These are phyloP conservation scores for Glarea lozoyensis DNA, from an alignment of 495 filamentous ascomycete species.

Conservation along the genomic window DNA sequence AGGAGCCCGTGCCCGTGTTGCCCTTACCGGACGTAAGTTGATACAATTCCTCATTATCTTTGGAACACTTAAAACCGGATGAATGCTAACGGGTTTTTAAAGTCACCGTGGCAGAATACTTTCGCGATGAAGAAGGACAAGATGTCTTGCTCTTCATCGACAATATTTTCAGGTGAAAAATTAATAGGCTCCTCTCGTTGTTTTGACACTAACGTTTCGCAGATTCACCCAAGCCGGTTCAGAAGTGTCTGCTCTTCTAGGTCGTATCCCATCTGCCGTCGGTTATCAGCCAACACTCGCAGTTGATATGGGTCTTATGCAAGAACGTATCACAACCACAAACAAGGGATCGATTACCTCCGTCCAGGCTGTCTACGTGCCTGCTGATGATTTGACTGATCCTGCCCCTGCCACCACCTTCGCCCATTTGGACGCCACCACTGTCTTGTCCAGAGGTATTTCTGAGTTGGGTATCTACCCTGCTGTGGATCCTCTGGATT, in stretches of 20 bases:
- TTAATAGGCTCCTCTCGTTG: slow-evolving; percentile 62
- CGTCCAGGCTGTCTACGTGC: slow-evolving; percentile 99
- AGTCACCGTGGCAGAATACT: slow-evolving; percentile 91
- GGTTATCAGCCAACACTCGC: slow-evolving; percentile 99
- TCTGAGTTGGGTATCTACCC: slow-evolving; percentile 99
- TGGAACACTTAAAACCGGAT: too few species aligned
- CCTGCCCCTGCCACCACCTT: slow-evolving; percentile 99
- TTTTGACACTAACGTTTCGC: slow-evolving; percentile 99
- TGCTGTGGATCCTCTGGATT: slow-evolving; percentile 98
- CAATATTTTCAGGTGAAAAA: slow-evolving; percentile 3
- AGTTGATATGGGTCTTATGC: slow-evolving; percentile 99
- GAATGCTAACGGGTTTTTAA: slow-evolving; percentile 4
- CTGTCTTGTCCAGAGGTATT: slow-evolving; percentile 99
- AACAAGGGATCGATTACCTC: slow-evolving; percentile 99
- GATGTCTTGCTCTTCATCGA: slow-evolving; percentile 47
- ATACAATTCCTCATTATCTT: too few species aligned
- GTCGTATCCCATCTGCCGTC: slow-evolving; percentile 99
- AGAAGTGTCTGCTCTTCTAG: slow-evolving; percentile 97
- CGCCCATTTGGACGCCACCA: slow-evolving; percentile 99
- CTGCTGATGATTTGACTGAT: slow-evolving; percentile 99
- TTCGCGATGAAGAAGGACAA: slow-evolving; percentile 96
- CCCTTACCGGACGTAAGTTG: slow-evolving; percentile 64
- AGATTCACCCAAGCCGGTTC: slow-evolving; percentile 99
- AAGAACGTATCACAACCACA: slow-evolving; percentile 99
- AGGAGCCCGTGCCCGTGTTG: slow-evolving; percentile 98